Percentiles rank a stretch among this genome's conserved stretches.
These are phyloP conservation scores for Phyllosticta paracitricarpa DNA, from an alignment of 2,329 filamentous ascomycete species.

Conservation along the genomic window DNA sequence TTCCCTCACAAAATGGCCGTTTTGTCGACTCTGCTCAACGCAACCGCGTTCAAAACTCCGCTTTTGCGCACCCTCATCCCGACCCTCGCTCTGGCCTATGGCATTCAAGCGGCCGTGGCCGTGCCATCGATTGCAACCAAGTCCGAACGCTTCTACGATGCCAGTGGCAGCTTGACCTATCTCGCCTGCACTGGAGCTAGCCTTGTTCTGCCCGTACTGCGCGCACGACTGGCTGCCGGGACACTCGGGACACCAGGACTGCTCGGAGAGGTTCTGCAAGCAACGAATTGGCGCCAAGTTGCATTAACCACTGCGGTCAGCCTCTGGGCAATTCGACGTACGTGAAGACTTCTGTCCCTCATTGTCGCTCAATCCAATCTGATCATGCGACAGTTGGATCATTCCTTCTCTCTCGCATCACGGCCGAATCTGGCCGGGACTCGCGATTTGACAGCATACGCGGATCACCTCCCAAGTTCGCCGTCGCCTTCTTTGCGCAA, in stretches of 20 bases:
- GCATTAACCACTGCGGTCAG: constrained; percentile 45
- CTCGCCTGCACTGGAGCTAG: constrained; percentile 53
- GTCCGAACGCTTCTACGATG: constrained; percentile 59
- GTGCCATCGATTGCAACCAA: constrained; percentile 51
- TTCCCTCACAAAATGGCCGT: constrained; percentile 19
- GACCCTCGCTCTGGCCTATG: constrained; percentile 51
- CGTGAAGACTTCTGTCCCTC: constrained; percentile 14
- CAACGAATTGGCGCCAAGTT: constrained; percentile 52
- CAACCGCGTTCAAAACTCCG: constrained; percentile 52
- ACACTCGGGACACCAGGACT: constrained; percentile 24
- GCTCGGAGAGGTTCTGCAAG: constrained; percentile 21
- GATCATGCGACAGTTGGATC: constrained; percentile 43
- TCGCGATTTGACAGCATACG: constrained; percentile 48
- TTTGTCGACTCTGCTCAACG: constrained; percentile 43
- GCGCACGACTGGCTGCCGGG: constrained; percentile 42
- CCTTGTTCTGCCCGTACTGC: constrained; percentile 50
- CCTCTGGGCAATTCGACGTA: constrained; percentile 53
- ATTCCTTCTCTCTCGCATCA: constrained; percentile 54
- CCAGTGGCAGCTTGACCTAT: constrained; percentile 57
- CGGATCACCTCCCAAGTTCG: constrained; percentile 42
- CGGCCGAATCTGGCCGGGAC: constrained; percentile 47
- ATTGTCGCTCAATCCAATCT: neutral
- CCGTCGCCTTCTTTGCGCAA: constrained; percentile 49
- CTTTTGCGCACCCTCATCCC: constrained; percentile 55
- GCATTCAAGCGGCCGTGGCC: constrained; percentile 52